Evolutionary conservation across 2,329 filamentous ascomycete species (phyloP).

Genomic region (Trichoderma gracile): DNA sequence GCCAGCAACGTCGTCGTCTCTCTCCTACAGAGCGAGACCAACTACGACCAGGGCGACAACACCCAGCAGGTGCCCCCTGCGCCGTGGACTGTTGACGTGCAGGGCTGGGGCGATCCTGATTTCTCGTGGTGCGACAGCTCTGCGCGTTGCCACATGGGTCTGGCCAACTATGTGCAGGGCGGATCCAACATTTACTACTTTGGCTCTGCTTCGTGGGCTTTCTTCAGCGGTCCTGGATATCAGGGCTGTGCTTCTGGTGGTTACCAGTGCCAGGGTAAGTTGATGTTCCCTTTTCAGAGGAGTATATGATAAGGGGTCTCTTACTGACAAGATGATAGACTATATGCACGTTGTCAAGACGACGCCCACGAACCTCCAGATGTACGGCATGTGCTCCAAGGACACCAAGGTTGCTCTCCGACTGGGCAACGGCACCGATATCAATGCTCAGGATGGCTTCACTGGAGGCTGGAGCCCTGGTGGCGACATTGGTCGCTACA

Average conservation of each 20-base stretch:
- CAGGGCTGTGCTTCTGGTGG: slow-evolving; percentile 36
- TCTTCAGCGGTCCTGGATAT: slow-evolving; percentile 45
- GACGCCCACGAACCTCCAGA: slow-evolving; percentile 43
- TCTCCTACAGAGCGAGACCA: slow-evolving; percentile 56
- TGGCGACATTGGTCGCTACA: slow-evolving; percentile 42
- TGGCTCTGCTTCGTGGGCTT: slow-evolving; percentile 47
- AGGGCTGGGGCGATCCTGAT: slow-evolving; percentile 45
- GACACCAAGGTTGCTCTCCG: slow-evolving; percentile 40
- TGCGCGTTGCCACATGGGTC: slow-evolving; percentile 46
- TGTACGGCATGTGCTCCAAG: slow-evolving; percentile 46
- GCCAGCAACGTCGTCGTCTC: slow-evolving; percentile 54
- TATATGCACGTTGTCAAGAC: slow-evolving; percentile 43
- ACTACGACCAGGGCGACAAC: slow-evolving; percentile 42
- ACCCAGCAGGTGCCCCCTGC: slow-evolving; percentile 39
- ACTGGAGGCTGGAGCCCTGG: slow-evolving; percentile 41
- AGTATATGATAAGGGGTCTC: neutral
- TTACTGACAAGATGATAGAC: slow-evolving; percentile 23
- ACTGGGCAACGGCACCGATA: slow-evolving; percentile 40
- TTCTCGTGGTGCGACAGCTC: slow-evolving; percentile 43
- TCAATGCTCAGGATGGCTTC: slow-evolving; percentile 38
- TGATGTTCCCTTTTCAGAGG: neutral
- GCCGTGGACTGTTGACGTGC: slow-evolving; percentile 43
- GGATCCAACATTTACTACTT: slow-evolving; percentile 45
- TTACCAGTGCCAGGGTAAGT: slow-evolving; percentile 40
- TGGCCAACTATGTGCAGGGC: slow-evolving; percentile 45